Evolutionary conservation across 164 flowering plant genomes (phyloP).

Genomic region (Tetracentron sinense): DNA sequence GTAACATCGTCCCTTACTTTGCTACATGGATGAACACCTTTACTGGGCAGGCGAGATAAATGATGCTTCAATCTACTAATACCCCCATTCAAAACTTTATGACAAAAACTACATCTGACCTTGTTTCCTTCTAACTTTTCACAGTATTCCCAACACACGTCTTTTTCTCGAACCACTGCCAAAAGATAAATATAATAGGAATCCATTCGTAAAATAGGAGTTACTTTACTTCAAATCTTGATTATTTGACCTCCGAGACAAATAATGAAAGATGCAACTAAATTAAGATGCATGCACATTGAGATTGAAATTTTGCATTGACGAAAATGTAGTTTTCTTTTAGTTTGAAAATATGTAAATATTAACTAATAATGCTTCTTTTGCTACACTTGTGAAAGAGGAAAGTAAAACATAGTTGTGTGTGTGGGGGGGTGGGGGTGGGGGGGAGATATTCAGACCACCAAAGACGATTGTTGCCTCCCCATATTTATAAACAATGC

Average conservation of each 20-base stretch:
- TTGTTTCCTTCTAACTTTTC: slow-evolving; percentile 92
- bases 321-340: not conserved
- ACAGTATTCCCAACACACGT: slow-evolving; percentile 92
- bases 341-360: not conserved
- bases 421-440: too few relatives aligned
- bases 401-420: not conserved
- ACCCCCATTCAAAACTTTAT: slow-evolving; percentile 73
- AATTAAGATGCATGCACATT: not conserved
- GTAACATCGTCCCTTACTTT: slow-evolving; percentile 92
- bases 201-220: not conserved
- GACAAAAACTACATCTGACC: slow-evolving; percentile 85
- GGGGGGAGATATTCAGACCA: too few relatives aligned
- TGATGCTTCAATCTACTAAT: slow-evolving; percentile 93
- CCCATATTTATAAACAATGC: not conserved
- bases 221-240: not conserved
- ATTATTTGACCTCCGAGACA: not conserved
- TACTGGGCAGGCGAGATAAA: slow-evolving; percentile 85
- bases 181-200: slow-evolving; percentile 8
- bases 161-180: slow-evolving; percentile 94
- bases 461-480: not conserved
- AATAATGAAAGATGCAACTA: not conserved
- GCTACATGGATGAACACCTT: slow-evolving; percentile 90
- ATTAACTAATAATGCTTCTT: not conserved
- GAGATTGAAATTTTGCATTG: not conserved
- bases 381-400: not conserved